Conservation (phyloP, 768 basidiomycete genomes). For the Sutorius australiensis region DNA sequence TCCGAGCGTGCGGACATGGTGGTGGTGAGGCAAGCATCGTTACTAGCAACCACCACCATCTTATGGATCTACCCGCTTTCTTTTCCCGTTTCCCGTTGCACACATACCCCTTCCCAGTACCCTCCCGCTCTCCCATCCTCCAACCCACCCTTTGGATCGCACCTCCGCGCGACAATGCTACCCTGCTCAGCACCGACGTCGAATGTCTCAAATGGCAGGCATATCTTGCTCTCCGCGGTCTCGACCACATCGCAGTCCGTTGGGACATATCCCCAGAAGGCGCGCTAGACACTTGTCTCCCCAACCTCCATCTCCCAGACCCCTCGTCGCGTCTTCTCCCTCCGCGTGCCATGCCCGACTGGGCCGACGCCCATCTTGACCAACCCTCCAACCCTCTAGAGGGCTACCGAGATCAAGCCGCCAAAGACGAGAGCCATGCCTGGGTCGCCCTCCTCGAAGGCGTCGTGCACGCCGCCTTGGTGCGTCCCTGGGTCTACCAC, state of each 20-base stretch:
- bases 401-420: slow-evolving; percentile 58
- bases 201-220: slow-evolving; percentile 92
- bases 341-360: slow-evolving; percentile 65
- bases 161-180: slow-evolving; percentile 37
- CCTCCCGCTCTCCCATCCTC: slow-evolving; percentile 20
- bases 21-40: no score
- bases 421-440: slow-evolving; percentile 72
- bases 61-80: slow-evolving; percentile 40
- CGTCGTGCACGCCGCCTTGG: slow-evolving; percentile 71
- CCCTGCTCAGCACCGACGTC: slow-evolving; percentile 65
- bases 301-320: slow-evolving; percentile 62
- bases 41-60: slow-evolving; percentile 16
- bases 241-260: slow-evolving; percentile 50
- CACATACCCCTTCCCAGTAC: slow-evolving; percentile 40
- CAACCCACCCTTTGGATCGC: slow-evolving; percentile 65
- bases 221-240: slow-evolving; percentile 57
- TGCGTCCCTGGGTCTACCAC: slow-evolving; percentile 33
- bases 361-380: slow-evolving; percentile 58
- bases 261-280: slow-evolving; percentile 71
- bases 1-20: slow-evolving; percentile 51
- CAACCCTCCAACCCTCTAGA: slow-evolving; percentile 47
- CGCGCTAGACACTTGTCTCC: slow-evolving; percentile 62
- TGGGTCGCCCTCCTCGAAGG: slow-evolving; percentile 81
- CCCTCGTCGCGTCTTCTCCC: slow-evolving; percentile 51
- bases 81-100: slow-evolving; percentile 60